phyloP scores from a whole-genome alignment of 345 rosid genomes.

The Toxicodendron radicans region DNA sequence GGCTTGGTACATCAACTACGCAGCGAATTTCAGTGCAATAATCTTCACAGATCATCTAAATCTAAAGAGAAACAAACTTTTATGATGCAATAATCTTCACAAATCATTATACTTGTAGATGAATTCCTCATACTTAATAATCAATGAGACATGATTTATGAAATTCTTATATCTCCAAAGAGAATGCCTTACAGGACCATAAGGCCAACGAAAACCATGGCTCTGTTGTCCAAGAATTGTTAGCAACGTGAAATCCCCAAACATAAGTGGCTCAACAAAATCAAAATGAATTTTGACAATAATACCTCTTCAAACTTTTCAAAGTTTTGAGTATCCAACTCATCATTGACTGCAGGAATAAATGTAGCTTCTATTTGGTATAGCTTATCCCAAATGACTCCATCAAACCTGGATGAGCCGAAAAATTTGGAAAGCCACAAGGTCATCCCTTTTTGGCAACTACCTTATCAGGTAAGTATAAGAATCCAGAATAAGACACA shows the following conservation, averaged over 20 bases:
- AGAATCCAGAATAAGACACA: conserved; percentile 54
- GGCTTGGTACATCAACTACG: too few species aligned
- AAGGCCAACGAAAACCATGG: conserved; percentile 97
- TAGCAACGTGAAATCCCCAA: conserved; percentile 11
- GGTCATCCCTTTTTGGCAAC: conserved; percentile 27
- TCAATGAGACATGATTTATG: neutral
- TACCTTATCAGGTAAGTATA: conserved; percentile 15
- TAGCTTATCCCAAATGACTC: conserved; percentile 74
- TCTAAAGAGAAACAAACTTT: neutral
- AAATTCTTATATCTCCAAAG: neutral
- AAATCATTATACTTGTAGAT: neutral
- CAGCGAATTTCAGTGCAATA: too few species aligned
- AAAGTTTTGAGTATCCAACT: conserved; percentile 94
- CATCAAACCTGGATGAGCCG: conserved; percentile 83
- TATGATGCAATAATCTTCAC: neutral
- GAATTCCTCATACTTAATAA: neutral
- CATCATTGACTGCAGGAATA: conserved; percentile 85
- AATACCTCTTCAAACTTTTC: conserved; percentile 90
- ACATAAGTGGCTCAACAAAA: neutral
- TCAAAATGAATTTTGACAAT: neutral
- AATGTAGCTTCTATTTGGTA: conserved; percentile 89
- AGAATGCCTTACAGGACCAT: conserved; percentile 81
- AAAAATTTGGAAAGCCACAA: conserved; percentile 27
- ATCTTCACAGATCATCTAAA: too few species aligned
- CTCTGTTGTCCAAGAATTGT: conserved; percentile 74